Conservation (phyloP, 768 basidiomycete species). For the Royoungia palumana region DNA sequence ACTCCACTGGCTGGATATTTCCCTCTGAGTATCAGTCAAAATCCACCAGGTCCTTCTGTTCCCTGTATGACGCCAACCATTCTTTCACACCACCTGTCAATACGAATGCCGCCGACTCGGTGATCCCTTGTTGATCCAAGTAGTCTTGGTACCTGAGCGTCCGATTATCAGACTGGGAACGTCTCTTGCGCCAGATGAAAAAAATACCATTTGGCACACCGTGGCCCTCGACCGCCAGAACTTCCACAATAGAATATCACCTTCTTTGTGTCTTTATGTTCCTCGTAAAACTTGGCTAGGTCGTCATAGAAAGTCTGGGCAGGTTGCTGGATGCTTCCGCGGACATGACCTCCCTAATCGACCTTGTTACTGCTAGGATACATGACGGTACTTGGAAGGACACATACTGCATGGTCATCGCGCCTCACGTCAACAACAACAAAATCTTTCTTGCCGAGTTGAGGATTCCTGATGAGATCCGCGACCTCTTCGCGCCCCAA, state of each 20-base stretch:
- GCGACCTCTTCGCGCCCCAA: constrained; percentile 40
- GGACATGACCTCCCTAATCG: constrained; percentile 50
- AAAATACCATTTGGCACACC: constrained; percentile 53
- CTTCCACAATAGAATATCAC: constrained; percentile 57
- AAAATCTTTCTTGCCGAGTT: constrained; percentile 22
- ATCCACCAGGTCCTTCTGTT: constrained; percentile 14
- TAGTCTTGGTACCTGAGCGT: constrained; percentile 48
- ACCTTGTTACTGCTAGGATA: not conserved
- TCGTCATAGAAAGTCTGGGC: constrained; percentile 52
- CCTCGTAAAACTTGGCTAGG: constrained; percentile 39
- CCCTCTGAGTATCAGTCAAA: constrained; percentile 13
- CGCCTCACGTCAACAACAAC: constrained; percentile 50
- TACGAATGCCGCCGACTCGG: constrained; percentile 38
- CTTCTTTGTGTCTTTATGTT: constrained; percentile 35
- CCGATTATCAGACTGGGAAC: not conserved
- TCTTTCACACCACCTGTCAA: constrained; percentile 43
- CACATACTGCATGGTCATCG: constrained; percentile 41
- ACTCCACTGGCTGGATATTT: no score
- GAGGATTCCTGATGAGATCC: constrained; percentile 21
- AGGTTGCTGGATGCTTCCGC: constrained; percentile 45
- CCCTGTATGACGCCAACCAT: constrained; percentile 35
- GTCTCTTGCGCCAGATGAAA: not conserved
- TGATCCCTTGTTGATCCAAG: constrained; percentile 32
- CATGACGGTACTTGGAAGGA: constrained; percentile 8
- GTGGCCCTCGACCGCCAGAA: constrained; percentile 49